phyloP scores from a whole-genome alignment of 2,329 filamentous ascomycete species.

The Purpureocillium takamizusanense region DNA sequence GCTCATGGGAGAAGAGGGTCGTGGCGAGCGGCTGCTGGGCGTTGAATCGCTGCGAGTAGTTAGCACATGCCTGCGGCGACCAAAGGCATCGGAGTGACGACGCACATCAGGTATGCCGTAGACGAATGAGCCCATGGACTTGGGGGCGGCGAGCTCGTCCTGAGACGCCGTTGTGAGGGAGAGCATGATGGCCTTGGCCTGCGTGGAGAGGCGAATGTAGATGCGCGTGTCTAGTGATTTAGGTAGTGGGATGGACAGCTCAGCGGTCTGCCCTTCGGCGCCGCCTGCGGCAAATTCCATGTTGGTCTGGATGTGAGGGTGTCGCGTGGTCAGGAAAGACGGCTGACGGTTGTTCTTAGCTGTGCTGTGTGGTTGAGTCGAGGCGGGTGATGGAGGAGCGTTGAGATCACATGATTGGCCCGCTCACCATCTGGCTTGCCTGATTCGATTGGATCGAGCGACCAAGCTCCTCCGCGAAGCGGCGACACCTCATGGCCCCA shows the following conservation, averaged over 20 bases:
- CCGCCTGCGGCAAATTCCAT: not conserved
- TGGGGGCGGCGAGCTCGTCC: slow-evolving; percentile 39
- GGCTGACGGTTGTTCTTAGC: too few relatives aligned
- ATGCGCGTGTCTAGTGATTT: slow-evolving; percentile 51
- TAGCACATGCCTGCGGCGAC: slow-evolving; percentile 3
- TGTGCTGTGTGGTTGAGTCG: not conserved
- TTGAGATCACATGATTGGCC: slow-evolving; percentile 10
- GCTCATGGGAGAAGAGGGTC: slow-evolving; percentile 65
- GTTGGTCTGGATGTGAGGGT: too few relatives aligned
- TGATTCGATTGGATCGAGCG: not conserved
- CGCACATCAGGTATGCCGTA: slow-evolving; percentile 83
- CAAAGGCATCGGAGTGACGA: slow-evolving; percentile 1
- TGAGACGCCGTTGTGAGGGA: slow-evolving; percentile 50
- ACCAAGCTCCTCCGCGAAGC: not conserved
- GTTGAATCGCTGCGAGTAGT: slow-evolving; percentile 34
- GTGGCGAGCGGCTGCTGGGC: slow-evolving; percentile 63
- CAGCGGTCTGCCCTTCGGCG: not conserved
- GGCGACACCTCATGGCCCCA: not conserved
- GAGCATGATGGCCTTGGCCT: slow-evolving; percentile 48
- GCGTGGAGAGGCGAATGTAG: slow-evolving; percentile 49
- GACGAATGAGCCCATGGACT: slow-evolving; percentile 77
- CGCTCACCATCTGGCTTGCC: not conserved
- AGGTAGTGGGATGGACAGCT: slow-evolving; percentile 50
- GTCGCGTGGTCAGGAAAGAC: too few relatives aligned
- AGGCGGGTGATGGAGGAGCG: not conserved